phyloP scores from a whole-genome alignment of 257 asterid genomes.

The Paulownia fortunei region DNA sequence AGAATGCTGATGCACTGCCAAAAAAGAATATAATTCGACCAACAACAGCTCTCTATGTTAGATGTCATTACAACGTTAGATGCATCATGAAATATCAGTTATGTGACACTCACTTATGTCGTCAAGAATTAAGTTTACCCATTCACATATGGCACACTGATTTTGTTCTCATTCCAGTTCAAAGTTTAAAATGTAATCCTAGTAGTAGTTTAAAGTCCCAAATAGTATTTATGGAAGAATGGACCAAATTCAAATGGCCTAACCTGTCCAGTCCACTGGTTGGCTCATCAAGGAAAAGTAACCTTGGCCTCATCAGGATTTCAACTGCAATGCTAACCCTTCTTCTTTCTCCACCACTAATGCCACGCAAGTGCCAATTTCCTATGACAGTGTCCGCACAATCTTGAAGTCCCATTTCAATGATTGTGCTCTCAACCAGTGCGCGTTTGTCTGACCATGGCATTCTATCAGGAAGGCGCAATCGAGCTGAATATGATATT shows the following conservation, averaged over 20 bases:
- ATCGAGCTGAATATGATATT: slow-evolving; percentile 77
- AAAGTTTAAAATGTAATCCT: neutral
- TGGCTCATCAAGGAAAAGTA: slow-evolving; percentile 95
- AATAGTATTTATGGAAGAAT: neutral
- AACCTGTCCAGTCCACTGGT: slow-evolving; percentile 99
- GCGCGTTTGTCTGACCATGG: slow-evolving; percentile 76
- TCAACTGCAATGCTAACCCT: slow-evolving; percentile 96
- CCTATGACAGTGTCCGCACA: slow-evolving; percentile 97
- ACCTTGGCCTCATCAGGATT: slow-evolving; percentile 89
- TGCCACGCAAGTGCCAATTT: slow-evolving; percentile 94
- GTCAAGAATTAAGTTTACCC: neutral
- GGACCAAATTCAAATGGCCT: neutral
- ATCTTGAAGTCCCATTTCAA: slow-evolving; percentile 97
- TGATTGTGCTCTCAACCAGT: slow-evolving; percentile 86
- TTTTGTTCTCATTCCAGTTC: neutral
- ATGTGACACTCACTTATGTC: neutral
- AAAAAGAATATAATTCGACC: neutral
- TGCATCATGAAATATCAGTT: neutral
- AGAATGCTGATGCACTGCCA: slow-evolving; percentile 95
- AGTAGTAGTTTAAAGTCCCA: too few species aligned
- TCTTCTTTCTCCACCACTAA: slow-evolving; percentile 93
- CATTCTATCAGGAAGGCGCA: slow-evolving; percentile 89
- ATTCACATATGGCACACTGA: neutral
- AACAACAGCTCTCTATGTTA: neutral
- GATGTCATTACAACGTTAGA: neutral